These are phyloP conservation scores for Pythium apleroticum DNA, from an alignment of 352 stramenopile species.

Conservation along the genomic window DNA sequence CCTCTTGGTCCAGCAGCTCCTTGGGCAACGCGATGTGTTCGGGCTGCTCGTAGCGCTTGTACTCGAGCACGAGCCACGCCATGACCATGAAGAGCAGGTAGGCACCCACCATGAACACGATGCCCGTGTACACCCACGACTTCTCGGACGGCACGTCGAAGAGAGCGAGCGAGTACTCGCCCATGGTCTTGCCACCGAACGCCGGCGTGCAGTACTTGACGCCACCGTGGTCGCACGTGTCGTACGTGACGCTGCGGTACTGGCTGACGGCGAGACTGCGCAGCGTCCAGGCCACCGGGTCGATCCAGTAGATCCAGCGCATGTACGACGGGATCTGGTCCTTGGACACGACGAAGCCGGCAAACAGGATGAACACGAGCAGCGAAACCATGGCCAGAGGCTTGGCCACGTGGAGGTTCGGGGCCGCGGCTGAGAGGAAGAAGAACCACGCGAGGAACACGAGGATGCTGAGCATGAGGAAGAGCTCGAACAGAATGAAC, in stretches of 20 bases:
- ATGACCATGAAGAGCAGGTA: conserved; percentile 31
- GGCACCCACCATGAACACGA: conserved; percentile 25
- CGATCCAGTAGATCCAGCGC: conserved; percentile 48
- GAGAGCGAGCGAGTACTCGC: conserved; percentile 23
- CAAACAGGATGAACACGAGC: conserved; percentile 34
- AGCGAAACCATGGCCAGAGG: conserved; percentile 28
- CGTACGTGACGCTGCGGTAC: conserved; percentile 22
- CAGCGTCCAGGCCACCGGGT: conserved; percentile 37
- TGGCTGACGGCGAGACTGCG: conserved; percentile 30
- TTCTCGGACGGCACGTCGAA: conserved; percentile 19
- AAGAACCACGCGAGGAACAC: conserved; percentile 34
- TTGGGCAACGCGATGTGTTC: conserved; percentile 10
- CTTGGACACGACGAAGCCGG: conserved; percentile 35
- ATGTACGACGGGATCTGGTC: conserved; percentile 33
- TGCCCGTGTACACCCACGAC: conserved; percentile 16
- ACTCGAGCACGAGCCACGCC: conserved; percentile 28
- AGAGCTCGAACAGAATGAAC: conserved; percentile 57
- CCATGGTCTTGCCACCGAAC: conserved; percentile 20
- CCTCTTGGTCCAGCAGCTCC: neutral
- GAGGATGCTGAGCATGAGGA: conserved; percentile 31
- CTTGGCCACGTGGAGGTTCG: conserved; percentile 28
- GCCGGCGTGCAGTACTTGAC: conserved; percentile 23
- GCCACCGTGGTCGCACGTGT: conserved; percentile 22
- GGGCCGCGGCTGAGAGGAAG: conserved; percentile 22
- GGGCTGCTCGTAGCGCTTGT: conserved; percentile 26